These are phyloP conservation scores for Calonectria leucothoes DNA, from an alignment of 2,329 filamentous ascomycete genomes.

Conservation along the genomic window DNA sequence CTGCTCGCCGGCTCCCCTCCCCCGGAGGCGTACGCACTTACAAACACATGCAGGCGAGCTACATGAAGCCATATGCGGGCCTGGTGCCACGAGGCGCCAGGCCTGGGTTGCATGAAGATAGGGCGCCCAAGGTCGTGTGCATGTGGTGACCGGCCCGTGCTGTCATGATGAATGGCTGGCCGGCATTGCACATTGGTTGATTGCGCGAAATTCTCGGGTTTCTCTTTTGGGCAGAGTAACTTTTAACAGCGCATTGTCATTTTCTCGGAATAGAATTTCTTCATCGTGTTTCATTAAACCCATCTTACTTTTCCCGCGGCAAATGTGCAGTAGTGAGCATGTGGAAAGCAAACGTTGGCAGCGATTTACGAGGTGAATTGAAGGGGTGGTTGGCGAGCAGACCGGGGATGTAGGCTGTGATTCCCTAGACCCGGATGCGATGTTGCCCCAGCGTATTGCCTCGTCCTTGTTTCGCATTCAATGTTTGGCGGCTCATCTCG, in stretches of 20 bases:
- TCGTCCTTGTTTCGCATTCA: neutral
- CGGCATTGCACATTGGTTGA: neutral
- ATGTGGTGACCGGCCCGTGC: constrained; percentile 14
- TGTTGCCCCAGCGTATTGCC: neutral
- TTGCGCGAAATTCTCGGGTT: neutral
- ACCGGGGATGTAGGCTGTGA: neutral
- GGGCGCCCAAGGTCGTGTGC: constrained; percentile 5
- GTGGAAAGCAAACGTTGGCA: neutral
- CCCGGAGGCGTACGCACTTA: neutral
- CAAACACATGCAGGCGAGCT: constrained; percentile 3
- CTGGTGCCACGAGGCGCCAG: constrained; percentile 23
- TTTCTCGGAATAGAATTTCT: neutral
- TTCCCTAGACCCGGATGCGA: neutral
- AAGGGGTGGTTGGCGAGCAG: neutral
- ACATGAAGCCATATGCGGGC: constrained; percentile 14
- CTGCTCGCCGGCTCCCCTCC: constrained; percentile 15
- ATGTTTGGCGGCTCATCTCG: neutral
- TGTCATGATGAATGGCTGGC: constrained; percentile 19
- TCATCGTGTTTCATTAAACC: neutral
- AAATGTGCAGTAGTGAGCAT: neutral
- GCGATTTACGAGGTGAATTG: neutral
- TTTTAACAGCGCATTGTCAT: neutral
- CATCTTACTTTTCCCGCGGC: neutral
- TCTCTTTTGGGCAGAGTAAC: neutral
- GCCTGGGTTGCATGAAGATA: constrained; percentile 10